These are phyloP conservation scores for Drechslerella coelobrocha DNA, from an alignment of 2,329 filamentous ascomycete species.

Conservation along the genomic window DNA sequence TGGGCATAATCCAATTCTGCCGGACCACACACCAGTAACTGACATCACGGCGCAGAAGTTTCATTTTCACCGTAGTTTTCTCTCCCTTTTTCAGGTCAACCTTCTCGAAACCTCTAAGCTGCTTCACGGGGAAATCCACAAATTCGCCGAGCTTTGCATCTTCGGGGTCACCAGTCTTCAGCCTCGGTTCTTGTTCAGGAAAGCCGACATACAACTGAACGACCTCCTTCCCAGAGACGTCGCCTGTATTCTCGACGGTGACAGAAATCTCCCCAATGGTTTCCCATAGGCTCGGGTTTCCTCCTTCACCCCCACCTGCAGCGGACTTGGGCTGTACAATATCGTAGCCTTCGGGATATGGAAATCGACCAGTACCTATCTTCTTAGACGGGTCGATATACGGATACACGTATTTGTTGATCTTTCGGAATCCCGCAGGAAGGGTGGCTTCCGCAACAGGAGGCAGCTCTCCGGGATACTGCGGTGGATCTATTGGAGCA, in stretches of 20 bases:
- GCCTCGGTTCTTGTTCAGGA: slow-evolving; percentile 61
- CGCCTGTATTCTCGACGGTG: slow-evolving; percentile 69
- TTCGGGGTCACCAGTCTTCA: slow-evolving; percentile 24
- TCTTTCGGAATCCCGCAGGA: slow-evolving; percentile 18
- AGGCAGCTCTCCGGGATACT: slow-evolving; percentile 32
- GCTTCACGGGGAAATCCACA: slow-evolving; percentile 67
- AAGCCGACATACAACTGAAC: slow-evolving; percentile 68
- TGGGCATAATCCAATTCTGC: slow-evolving; percentile 68
- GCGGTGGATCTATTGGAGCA: slow-evolving; percentile 60
- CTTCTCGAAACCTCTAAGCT: slow-evolving; percentile 72
- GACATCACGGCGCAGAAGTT: slow-evolving; percentile 67
- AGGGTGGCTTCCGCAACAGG: slow-evolving; percentile 22
- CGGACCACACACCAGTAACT: slow-evolving; percentile 67
- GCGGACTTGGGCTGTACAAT: slow-evolving; percentile 63
- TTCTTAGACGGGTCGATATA: slow-evolving; percentile 67
- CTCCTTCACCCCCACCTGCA: slow-evolving; percentile 65
- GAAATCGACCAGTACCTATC: slow-evolving; percentile 63
- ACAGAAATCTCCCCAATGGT: slow-evolving; percentile 66
- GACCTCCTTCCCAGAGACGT: slow-evolving; percentile 61
- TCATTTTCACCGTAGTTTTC: slow-evolving; percentile 64
- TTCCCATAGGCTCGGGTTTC: slow-evolving; percentile 69
- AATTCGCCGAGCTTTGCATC: slow-evolving; percentile 21
- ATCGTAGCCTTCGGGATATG: slow-evolving; percentile 71
- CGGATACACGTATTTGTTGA: slow-evolving; percentile 69
- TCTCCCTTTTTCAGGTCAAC: slow-evolving; percentile 66